These are phyloP conservation scores for Cryphonectria naterciae DNA, from an alignment of 2,329 filamentous ascomycete species.

Conservation along the genomic window DNA sequence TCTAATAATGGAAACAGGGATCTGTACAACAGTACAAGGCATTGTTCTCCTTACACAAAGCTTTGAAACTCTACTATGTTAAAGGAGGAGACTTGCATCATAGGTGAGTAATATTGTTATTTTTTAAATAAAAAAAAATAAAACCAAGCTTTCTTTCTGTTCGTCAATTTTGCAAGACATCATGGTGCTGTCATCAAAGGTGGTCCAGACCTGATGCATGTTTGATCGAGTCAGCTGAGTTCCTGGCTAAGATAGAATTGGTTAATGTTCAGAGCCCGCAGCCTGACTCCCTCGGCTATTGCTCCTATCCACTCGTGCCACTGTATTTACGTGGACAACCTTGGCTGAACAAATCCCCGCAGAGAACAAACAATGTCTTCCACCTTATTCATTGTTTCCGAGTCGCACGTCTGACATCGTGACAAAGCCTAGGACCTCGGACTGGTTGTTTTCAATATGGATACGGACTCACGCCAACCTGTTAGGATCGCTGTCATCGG, in stretches of 20 bases:
- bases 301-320: neutral
- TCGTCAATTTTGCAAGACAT: neutral
- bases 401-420: no score
- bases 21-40: neutral
- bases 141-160: neutral
- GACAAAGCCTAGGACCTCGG: neutral
- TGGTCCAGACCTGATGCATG: neutral
- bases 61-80: neutral
- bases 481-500: constrained; percentile 38
- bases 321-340: neutral
- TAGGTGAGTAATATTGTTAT: no score
- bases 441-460: neutral
- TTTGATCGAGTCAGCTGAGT: neutral
- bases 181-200: neutral
- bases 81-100: neutral
- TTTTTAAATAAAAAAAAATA: neutral
- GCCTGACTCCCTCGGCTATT: neutral
- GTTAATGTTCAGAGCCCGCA: neutral
- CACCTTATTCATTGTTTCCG: neutral
- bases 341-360: neutral
- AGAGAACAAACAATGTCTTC: neutral
- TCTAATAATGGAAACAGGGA: neutral
- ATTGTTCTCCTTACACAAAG: neutral
- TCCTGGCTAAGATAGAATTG: neutral
- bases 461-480: neutral